Base-by-base conservation (phyloP, 176 grass and related monocot genomes). In the Carex cristatella region DNA sequence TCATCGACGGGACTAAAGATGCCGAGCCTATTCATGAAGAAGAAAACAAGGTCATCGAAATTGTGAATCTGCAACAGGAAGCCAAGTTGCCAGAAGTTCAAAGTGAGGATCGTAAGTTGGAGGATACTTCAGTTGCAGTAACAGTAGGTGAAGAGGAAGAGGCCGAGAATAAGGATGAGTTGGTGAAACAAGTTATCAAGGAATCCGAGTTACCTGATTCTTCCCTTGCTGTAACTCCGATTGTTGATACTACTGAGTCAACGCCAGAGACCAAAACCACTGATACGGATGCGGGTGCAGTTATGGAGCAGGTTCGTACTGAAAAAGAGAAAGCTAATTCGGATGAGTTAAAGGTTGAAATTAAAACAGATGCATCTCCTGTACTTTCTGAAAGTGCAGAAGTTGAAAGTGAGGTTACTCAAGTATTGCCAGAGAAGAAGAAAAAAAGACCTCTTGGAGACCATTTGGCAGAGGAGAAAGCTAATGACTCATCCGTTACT, bases 381-480 rank as follows among this genome's bases (percentile, higher is more conserved):
- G 44, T 27, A 14, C 64, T 57, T 15, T 40, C 63, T 56, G 51
- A 31, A 69, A 49, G 40, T 69, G 64, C 46, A 55, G 54, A 49
- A 33, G 19, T 28, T 78, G 69, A 55, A 64, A 63, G 13, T 53
- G 82, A 72, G 19, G 65, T 60, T 85, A 40, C 54, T 27, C 19
- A 68, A 69, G 40, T 38, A 31, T 16, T 66, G 32, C 57, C 54
- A 4, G 53, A 83, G 33, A 54, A 87, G 63, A 64, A 87, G 76
- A 80, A 69, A 30, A 60, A 59, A 35, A 46, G 42, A 81, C 54
- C 79, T 64, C 38, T 83, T 7, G 66, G 80, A 65, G 86, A 82
- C 27, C 55, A 87, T 73, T 62, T 73, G 23, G 65, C 64, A 19
- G 79, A 87, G 15, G 66, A 87, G 66, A 61, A 83, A 49, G 86